A percentile compares a stretch with the other conserved stretches of the same genome.
Conservation (phyloP, 1,139 yeast genomes). For the Pichia sp. region DNA sequence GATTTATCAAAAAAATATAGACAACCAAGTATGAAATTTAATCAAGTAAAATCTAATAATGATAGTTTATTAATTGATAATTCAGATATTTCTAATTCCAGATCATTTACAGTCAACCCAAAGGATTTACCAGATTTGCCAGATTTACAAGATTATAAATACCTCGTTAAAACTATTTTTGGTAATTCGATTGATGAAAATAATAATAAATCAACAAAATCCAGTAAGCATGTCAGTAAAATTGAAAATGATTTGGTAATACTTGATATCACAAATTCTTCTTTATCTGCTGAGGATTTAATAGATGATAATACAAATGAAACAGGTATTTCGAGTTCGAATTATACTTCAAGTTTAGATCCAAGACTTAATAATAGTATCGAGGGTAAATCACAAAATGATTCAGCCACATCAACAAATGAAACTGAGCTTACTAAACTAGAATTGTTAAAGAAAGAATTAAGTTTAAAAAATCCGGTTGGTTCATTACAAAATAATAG, state of each 20-base stretch:
- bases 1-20: slow-evolving; percentile 1
- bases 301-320: slow-evolving; percentile 1
- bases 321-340: neutral
- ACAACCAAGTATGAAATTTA: too few relatives aligned
- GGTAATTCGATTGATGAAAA: slow-evolving; percentile 11
- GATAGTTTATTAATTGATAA: slow-evolving; percentile 1
- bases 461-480: slow-evolving; percentile 1
- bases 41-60: too few relatives aligned
- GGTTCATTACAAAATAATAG: neutral
- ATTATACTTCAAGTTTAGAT: slow-evolving; percentile 6
- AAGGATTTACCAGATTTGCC: slow-evolving; percentile 24
- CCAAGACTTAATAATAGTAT: neutral
- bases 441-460: slow-evolving; percentile 15
- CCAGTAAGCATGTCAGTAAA: too few relatives aligned
- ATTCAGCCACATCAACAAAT: too few relatives aligned
- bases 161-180: slow-evolving; percentile 30
- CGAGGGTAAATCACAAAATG: neutral
- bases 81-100: slow-evolving; percentile 9
- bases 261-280: slow-evolving; percentile 4
- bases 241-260: slow-evolving; percentile 6
- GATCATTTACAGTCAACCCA: slow-evolving; percentile 14
- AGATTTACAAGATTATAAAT: slow-evolving; percentile 28
- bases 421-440: slow-evolving; percentile 14
- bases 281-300: too few relatives aligned
- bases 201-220: too few relatives aligned